Evolutionary conservation across 2,329 filamentous ascomycete species (phyloP).

Genomic region (Graphium sp.): DNA sequence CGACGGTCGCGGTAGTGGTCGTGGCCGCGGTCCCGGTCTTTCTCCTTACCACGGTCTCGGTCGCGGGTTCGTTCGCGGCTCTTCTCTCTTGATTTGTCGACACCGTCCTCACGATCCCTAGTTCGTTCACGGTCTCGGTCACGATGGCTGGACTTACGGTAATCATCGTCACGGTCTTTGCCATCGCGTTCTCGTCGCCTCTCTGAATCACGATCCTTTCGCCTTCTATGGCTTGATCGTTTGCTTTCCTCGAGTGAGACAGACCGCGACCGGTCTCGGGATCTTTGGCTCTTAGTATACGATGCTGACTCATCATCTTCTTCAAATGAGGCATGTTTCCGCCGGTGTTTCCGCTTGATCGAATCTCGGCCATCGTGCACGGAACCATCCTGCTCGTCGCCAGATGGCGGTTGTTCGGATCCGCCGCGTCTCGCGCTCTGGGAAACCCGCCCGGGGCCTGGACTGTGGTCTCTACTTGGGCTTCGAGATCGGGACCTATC

Average conservation of each 20-base stretch:
- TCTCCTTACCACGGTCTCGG: constrained; percentile 1
- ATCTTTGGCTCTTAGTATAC: constrained; percentile 19
- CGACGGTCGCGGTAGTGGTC: constrained; percentile 16
- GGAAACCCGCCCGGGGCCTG: too few species aligned
- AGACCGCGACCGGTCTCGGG: constrained; percentile 42
- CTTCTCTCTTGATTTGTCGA: constrained; percentile 20
- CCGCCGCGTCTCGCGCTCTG: constrained; percentile 40
- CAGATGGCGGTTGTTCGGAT: constrained; percentile 28
- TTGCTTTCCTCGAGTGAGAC: constrained; percentile 43
- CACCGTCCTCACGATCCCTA: too few species aligned
- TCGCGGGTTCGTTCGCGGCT: constrained; percentile 1
- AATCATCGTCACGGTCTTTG: constrained; percentile 22
- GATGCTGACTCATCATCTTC: constrained; percentile 27
- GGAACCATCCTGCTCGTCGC: constrained; percentile 29
- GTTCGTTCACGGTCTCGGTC: too few species aligned
- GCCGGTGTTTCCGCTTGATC: constrained; percentile 28
- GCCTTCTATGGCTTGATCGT: constrained; percentile 41
- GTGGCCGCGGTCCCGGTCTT: constrained; percentile 4
- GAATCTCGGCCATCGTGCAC: constrained; percentile 28
- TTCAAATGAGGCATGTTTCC: constrained; percentile 19
- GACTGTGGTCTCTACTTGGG: too few species aligned
- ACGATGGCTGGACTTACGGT: too few species aligned
- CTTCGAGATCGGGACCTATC: too few species aligned
- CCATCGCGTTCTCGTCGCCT: constrained; percentile 22
- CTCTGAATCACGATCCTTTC: constrained; percentile 34